Conservation (phyloP, 495 filamentous ascomycete genomes). For the Penicillium ochrochloron region DNA sequence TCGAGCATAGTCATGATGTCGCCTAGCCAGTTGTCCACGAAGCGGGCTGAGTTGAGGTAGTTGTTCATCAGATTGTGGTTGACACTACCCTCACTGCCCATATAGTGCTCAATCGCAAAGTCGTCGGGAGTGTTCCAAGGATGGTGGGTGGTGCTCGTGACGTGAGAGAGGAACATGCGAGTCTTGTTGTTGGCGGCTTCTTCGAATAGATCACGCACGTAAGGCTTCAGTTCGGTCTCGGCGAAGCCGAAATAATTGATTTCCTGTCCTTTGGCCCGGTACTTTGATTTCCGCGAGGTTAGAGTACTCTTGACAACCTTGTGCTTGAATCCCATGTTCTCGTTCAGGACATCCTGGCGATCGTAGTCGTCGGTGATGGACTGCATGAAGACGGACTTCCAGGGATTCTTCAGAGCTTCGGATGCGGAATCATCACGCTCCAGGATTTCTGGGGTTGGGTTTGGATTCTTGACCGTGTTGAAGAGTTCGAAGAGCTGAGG, state of each 20-base stretch:
- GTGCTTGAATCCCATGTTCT: conserved; percentile 46
- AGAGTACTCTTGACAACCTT: conserved; percentile 41
- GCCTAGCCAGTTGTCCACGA: conserved; percentile 51
- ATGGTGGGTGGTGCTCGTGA: conserved; percentile 54
- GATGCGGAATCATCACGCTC: conserved; percentile 15
- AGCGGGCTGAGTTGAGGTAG: conserved; percentile 49
- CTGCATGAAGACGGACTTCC: conserved; percentile 53
- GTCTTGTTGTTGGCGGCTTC: conserved; percentile 45
- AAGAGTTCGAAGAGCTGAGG: conserved; percentile 51
- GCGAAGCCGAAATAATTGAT: conserved; percentile 54
- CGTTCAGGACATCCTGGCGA: conserved; percentile 41
- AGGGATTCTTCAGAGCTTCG: conserved; percentile 30
- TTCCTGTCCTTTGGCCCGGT: conserved; percentile 37
- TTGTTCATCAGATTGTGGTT: conserved; percentile 42
- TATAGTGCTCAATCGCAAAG: conserved; percentile 40
- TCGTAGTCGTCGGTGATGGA: conserved; percentile 53
- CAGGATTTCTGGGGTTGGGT: neutral
- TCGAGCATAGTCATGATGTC: conserved; percentile 51
- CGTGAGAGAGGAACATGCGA: conserved; percentile 52
- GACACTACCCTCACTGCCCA: conserved; percentile 33
- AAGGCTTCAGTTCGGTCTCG: conserved; percentile 48
- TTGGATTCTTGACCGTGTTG: conserved; percentile 36
- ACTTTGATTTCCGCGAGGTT: conserved; percentile 31
- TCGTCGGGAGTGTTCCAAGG: conserved; percentile 45
- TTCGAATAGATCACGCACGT: conserved; percentile 47